phyloP scores from a whole-genome alignment of 345 rosid genomes.

The Psidium friedrichsthalianum region DNA sequence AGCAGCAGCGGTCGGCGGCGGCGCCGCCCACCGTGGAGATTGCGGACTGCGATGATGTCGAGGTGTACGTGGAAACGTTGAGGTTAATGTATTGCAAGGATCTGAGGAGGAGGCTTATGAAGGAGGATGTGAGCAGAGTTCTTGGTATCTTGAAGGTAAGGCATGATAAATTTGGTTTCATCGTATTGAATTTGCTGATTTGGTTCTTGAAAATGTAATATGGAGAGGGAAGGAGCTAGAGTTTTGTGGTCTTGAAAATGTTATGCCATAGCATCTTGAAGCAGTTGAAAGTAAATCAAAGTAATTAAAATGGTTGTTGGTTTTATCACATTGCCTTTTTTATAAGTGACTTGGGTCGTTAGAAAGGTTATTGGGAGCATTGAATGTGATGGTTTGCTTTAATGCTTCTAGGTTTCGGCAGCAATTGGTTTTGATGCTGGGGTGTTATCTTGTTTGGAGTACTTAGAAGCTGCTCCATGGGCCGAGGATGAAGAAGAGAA shows the following conservation, averaged over 20 bases:
- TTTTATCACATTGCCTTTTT: neutral
- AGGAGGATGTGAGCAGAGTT: constrained; percentile 73
- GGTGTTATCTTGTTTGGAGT: constrained; percentile 87
- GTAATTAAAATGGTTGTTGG: neutral
- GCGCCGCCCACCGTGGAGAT: constrained; percentile 86
- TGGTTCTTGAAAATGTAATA: neutral
- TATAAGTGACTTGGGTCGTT: neutral
- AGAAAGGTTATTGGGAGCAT: neutral
- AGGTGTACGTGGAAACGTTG: constrained; percentile 89
- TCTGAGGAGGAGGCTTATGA: constrained; percentile 88
- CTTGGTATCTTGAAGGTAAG: constrained; percentile 89
- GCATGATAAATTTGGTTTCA: neutral
- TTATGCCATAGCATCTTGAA: neutral
- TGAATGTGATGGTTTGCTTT: constrained; percentile 1
- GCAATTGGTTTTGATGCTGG: constrained; percentile 98
- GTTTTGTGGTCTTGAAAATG: neutral
- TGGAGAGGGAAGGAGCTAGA: neutral
- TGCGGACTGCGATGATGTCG: constrained; percentile 95
- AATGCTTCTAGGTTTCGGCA: constrained; percentile 67
- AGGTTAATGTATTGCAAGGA: constrained; percentile 92
- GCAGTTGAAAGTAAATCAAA: neutral
- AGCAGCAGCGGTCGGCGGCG: constrained; percentile 37
- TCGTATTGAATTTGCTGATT: neutral
- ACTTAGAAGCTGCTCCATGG: constrained; percentile 99
- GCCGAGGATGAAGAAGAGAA: constrained; percentile 96